Evolutionary conservation across 768 basidiomycete species (phyloP).

Genomic region (Thelephora ganbajun): DNA sequence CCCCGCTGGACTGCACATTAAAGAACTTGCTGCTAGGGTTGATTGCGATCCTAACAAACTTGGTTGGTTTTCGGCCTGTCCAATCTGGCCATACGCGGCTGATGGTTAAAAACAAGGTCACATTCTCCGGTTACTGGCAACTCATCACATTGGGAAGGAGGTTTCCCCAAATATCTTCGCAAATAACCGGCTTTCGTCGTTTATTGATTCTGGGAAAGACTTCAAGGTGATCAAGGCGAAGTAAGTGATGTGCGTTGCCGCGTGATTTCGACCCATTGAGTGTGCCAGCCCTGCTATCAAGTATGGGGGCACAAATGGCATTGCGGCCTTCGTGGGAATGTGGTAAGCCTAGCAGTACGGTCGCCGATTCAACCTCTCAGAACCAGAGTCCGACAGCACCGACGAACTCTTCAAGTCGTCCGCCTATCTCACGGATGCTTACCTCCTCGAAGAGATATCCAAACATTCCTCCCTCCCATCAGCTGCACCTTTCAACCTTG

Average conservation of each 20-base stretch:
- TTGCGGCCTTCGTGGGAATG: slow-evolving; percentile 57
- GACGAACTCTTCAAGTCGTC: slow-evolving; percentile 71
- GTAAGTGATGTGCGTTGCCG: slow-evolving; percentile 19
- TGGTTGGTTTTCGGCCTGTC: slow-evolving; percentile 22
- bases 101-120: slow-evolving; percentile 33
- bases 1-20: slow-evolving; percentile 33
- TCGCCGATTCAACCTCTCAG: neutral
- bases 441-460: slow-evolving; percentile 10
- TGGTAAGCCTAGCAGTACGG: slow-evolving; percentile 28
- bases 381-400: slow-evolving; percentile 27
- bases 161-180: slow-evolving; percentile 59
- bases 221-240: slow-evolving; percentile 31
- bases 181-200: slow-evolving; percentile 53
- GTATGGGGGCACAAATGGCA: slow-evolving; percentile 50
- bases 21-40: slow-evolving; percentile 23
- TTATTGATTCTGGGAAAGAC: slow-evolving; percentile 54
- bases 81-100: neutral
- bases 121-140: slow-evolving; percentile 60
- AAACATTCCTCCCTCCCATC: slow-evolving; percentile 20
- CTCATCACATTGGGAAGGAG: slow-evolving; percentile 65
- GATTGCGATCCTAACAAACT: slow-evolving; percentile 33
- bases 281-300: slow-evolving; percentile 40
- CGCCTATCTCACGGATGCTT: slow-evolving; percentile 57
- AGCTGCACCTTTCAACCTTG: slow-evolving; percentile 57
- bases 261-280: neutral